These are phyloP conservation scores for Penicillium fimorum DNA, from an alignment of 495 filamentous ascomycete species.

Conservation along the genomic window DNA sequence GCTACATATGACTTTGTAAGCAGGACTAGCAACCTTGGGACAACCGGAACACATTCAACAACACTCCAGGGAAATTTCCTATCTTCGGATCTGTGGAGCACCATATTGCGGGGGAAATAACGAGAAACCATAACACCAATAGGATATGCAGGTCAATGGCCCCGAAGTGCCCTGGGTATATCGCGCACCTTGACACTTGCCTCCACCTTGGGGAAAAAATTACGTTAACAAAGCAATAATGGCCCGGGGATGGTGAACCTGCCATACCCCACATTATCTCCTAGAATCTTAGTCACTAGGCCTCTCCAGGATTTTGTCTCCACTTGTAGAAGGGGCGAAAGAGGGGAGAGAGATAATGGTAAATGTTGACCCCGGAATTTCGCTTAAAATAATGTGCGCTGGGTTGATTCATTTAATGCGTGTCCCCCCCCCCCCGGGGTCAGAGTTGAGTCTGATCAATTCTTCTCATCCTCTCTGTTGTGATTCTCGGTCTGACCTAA, in stretches of 20 bases:
- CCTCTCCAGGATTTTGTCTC: conserved; percentile 3
- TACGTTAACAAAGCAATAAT: not conserved
- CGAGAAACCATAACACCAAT: too few species aligned
- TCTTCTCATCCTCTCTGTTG: conserved; percentile 5
- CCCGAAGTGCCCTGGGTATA: too few species aligned
- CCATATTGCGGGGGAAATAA: too few species aligned
- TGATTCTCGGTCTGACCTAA: not conserved
- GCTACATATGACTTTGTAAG: too few species aligned
- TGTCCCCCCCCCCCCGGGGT: not conserved
- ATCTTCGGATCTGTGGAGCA: too few species aligned
- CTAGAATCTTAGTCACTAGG: conserved; percentile 1
- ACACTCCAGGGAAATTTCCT: too few species aligned
- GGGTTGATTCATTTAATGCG: not conserved
- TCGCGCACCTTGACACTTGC: not conserved
- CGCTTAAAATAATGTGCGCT: conserved; percentile 10
- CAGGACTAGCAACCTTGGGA: too few species aligned
- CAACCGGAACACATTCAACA: too few species aligned
- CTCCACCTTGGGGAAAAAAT: not conserved
- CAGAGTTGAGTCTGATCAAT: not conserved
- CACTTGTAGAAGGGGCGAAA: conserved; percentile 7
- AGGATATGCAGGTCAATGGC: too few species aligned
- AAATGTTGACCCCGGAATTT: conserved; percentile 9
- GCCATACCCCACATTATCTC: not conserved
- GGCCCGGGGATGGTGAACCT: not conserved
- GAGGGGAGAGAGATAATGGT: conserved; percentile 1